Evolutionary conservation across 768 basidiomycete species (phyloP), one percentile per base, ranked within the genome.

Genomic region (Termitomyces sp.): DNA sequence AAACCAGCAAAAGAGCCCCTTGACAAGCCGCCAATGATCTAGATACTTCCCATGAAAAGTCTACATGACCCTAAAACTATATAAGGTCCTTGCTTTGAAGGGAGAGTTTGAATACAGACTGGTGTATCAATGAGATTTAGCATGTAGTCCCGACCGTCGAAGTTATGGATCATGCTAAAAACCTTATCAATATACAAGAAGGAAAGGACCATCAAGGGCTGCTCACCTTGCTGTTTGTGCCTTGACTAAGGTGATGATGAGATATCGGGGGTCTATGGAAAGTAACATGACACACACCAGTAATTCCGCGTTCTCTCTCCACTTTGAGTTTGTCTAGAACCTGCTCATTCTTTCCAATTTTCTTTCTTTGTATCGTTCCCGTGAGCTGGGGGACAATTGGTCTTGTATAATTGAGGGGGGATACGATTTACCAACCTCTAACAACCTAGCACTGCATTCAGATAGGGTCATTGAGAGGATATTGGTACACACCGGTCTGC

Each of bases 71-170:
- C 84, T 91, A 62, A 8, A 48, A 36, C 56, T 51, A 39, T 50
- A 44, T 27, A 9, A 55, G 37, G 2, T 13, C 24, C 37, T 37
- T 37, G 16, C 5, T 20, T 36, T 4, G 9, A 27, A 47, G 31
- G 9, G 7, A 24, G 15, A 41, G 12, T 12, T 51, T 20, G 9
- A 22, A 48, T 18, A 68, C 80, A 55, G 65, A 90, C 93, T 48
- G 96, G 96, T 0, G 97, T 99, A 72, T 99, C 97, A 66, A 99
- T 94, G 30, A 98, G 77, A 72, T 98, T 98, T 60, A 99, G 79
- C 58, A 99, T 78, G 68, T 91, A 88, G 8, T 73, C 76, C 33
- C 76, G 74, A 9, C 81, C 82, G 41, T 80, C 70, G 55, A 80
- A 72, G 4, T 74, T 64, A 69, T 94, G 81, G 48, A 97, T 76